Conservation (phyloP, 2,329 filamentous ascomycete genomes). For the Biscogniauxia marginata region DNA sequence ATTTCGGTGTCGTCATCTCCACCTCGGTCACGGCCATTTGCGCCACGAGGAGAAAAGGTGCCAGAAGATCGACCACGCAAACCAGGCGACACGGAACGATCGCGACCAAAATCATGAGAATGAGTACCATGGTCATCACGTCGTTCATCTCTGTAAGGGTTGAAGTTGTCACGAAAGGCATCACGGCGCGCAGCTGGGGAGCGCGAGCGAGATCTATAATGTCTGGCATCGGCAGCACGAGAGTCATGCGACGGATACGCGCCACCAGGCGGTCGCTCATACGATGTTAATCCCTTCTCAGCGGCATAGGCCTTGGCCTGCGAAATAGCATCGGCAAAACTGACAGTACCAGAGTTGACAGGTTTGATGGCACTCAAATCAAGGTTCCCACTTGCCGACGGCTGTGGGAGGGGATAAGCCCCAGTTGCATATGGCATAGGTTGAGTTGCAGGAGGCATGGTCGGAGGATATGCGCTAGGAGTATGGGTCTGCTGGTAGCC, state of each 20-base stretch:
- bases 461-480: slow-evolving; percentile 36
- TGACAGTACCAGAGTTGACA: slow-evolving; percentile 76
- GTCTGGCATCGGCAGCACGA: slow-evolving; percentile 49
- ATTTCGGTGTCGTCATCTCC: slow-evolving; percentile 72
- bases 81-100: slow-evolving; percentile 71
- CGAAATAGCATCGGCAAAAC: slow-evolving; percentile 79
- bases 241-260: slow-evolving; percentile 39
- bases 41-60: slow-evolving; percentile 59
- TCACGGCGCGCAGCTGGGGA: slow-evolving; percentile 69
- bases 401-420: slow-evolving; percentile 59
- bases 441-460: slow-evolving; percentile 39
- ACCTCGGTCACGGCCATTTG: slow-evolving; percentile 45
- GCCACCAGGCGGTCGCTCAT: slow-evolving; percentile 55
- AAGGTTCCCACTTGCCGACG: slow-evolving; percentile 71
- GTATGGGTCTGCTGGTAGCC: slow-evolving; percentile 37
- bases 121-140: slow-evolving; percentile 62
- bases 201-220: slow-evolving; percentile 69
- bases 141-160: slow-evolving; percentile 83
- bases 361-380: slow-evolving; percentile 80
- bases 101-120: slow-evolving; percentile 58
- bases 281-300: slow-evolving; percentile 69
- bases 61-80: slow-evolving; percentile 49
- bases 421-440: slow-evolving; percentile 37
- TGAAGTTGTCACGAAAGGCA: slow-evolving; percentile 71
- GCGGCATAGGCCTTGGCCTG: slow-evolving; percentile 80